These are phyloP conservation scores for Triglochin maritima DNA, from an alignment of 106 monocot species.

Conservation along the genomic window DNA sequence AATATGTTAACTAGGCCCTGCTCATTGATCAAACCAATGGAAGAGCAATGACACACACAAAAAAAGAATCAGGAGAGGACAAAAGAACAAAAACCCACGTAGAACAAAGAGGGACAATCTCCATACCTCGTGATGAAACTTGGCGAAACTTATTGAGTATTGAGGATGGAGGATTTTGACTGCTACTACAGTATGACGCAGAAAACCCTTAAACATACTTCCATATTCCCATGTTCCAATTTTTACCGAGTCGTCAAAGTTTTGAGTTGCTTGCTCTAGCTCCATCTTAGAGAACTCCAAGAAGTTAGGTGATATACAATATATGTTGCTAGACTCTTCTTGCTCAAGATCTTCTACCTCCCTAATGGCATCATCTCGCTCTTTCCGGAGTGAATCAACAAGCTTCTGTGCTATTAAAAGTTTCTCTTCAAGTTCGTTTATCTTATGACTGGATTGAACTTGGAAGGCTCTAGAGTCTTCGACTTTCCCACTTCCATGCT, in stretches of 20 bases:
- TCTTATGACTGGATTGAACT: conserved; percentile 5
- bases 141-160: conserved; percentile 25
- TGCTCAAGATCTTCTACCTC: conserved; percentile 24
- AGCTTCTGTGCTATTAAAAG: conserved; percentile 11
- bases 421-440: conserved; percentile 31
- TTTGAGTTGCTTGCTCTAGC: conserved; percentile 46
- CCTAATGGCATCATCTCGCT: conserved; percentile 26
- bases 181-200: conserved; percentile 44
- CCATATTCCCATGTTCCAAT: conserved; percentile 61
- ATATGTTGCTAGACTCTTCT: not conserved
- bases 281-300: conserved; percentile 39
- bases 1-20: too few relatives aligned
- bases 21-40: too few relatives aligned
- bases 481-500: conserved; percentile 11
- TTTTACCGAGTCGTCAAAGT: conserved; percentile 34
- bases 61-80: too few relatives aligned
- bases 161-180: conserved; percentile 47
- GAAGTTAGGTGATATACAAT: conserved; percentile 12
- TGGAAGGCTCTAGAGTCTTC: conserved; percentile 18
- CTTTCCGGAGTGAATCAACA: conserved; percentile 15
- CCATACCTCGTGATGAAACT: conserved; percentile 51
- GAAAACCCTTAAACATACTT: conserved; percentile 45
- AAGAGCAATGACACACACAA: too few relatives aligned
- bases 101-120: not conserved
- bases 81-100: not conserved